Conservation (phyloP, 2,329 filamentous ascomycete species). For the Aspergillus calidoustus region DNA sequence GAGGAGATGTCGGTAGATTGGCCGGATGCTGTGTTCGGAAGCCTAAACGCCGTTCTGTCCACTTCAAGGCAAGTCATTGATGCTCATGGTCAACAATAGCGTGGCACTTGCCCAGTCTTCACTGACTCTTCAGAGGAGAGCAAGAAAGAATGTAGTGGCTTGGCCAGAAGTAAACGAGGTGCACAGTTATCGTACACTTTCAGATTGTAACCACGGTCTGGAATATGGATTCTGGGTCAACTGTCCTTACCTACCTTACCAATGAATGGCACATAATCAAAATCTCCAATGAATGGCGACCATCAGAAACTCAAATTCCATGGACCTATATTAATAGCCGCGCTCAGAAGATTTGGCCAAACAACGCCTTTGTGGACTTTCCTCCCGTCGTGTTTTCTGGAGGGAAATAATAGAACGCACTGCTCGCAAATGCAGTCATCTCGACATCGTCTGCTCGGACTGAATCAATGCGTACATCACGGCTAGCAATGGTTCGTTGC, state of each 20-base stretch:
- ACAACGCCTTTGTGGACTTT: not conserved
- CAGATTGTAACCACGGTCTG: not conserved
- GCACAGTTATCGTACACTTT: not conserved
- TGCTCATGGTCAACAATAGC: not conserved
- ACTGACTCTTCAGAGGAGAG: not conserved
- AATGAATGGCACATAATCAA: not conserved
- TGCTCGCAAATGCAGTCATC: not conserved
- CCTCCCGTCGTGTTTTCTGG: not conserved
- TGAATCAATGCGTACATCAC: slow-evolving; percentile 15
- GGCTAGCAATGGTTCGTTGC: slow-evolving; percentile 18
- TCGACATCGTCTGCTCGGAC: not conserved
- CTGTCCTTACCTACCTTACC: not conserved
- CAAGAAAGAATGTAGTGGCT: not conserved
- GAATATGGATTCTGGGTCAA: not conserved
- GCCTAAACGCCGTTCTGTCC: not conserved
- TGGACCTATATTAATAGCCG: not conserved
- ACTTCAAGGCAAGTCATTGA: not conserved
- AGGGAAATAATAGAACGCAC: not conserved
- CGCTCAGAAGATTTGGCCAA: not conserved
- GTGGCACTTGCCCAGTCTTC: not conserved
- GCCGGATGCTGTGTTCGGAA: not conserved
- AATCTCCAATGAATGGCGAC: not conserved
- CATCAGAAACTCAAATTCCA: not conserved
- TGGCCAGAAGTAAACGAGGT: not conserved
- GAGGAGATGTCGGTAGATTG: not conserved